These are phyloP conservation scores for Gossypium thurberi DNA, from an alignment of 345 rosid genomes.

Conservation along the genomic window DNA sequence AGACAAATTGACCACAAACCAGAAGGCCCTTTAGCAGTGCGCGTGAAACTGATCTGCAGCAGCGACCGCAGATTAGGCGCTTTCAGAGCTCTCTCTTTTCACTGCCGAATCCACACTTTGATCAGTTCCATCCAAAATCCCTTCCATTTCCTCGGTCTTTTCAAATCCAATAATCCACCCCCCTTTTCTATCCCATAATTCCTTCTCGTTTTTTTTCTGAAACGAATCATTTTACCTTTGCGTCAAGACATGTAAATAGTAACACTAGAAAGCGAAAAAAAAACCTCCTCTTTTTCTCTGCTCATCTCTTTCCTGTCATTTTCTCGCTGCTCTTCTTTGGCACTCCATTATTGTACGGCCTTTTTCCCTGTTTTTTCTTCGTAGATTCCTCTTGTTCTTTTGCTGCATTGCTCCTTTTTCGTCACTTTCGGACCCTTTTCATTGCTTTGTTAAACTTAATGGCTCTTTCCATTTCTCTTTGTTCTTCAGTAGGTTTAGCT, in stretches of 20 bases:
- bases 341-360: slow-evolving; percentile 15
- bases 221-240: slow-evolving; percentile 23
- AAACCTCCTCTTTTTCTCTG: background rate
- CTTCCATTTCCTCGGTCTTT: slow-evolving; percentile 12
- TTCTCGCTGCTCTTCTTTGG: slow-evolving; percentile 2
- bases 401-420: slow-evolving; percentile 23
- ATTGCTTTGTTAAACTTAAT: slow-evolving; percentile 9
- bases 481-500: slow-evolving; percentile 19
- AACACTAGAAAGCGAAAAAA: background rate
- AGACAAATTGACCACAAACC: background rate
- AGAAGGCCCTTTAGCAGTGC: background rate
- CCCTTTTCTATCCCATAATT: background rate
- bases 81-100: background rate
- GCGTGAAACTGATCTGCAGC: slow-evolving; percentile 6
- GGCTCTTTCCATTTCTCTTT: background rate
- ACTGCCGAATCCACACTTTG: background rate
- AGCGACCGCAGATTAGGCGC: background rate
- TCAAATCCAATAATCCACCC: background rate
- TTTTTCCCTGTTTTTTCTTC: background rate
- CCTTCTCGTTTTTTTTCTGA: background rate
- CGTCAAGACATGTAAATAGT: slow-evolving; percentile 26
- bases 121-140: background rate
- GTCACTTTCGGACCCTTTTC: slow-evolving; percentile 17
- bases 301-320: background rate
- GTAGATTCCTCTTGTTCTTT: background rate